Conservation (phyloP, 768 basidiomycete genomes). For the Hemileccinum rubropunctum region DNA sequence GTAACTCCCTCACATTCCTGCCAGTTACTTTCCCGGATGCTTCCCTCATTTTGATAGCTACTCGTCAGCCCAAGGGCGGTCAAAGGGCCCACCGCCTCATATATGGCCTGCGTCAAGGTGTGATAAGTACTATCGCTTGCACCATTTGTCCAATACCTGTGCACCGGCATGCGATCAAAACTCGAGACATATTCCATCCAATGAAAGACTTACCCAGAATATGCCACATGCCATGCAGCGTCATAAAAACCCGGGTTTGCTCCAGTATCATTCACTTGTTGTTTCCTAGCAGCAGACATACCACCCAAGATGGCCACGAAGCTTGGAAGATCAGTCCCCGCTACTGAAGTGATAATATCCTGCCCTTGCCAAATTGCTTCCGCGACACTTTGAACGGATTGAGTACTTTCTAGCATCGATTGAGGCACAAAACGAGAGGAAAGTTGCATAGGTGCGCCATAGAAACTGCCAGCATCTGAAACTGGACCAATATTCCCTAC, state of each 20-base stretch:
- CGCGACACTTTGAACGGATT: constrained; percentile 6
- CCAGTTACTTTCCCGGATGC: constrained; percentile 7
- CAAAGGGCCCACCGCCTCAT: constrained; percentile 1
- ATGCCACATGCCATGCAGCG: constrained; percentile 14
- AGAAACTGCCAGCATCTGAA: constrained; percentile 4
- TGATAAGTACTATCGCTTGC: not conserved
- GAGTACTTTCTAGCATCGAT: constrained; percentile 5
- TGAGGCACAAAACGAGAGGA: constrained; percentile 17
- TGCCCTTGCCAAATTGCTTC: constrained; percentile 19
- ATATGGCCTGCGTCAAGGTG: not conserved
- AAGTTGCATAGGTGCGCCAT: constrained; percentile 9
- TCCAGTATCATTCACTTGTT: constrained; percentile 12
- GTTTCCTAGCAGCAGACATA: constrained; percentile 9
- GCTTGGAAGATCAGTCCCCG: not conserved
- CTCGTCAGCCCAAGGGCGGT: constrained; percentile 1
- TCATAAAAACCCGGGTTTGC: constrained; percentile 20
- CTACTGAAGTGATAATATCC: constrained; percentile 1
- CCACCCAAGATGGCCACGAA: constrained; percentile 9
- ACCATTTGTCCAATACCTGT: constrained; percentile 12
- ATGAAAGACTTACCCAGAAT: not conserved
- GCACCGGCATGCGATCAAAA: not conserved
- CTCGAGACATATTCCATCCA: not conserved
- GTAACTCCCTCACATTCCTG: not conserved
- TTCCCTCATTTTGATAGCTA: constrained; percentile 14
- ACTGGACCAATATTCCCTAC: constrained; percentile 4